Base-by-base conservation (phyloP, 768 basidiomycete species). In the Tephrocybe sp. region DNA sequence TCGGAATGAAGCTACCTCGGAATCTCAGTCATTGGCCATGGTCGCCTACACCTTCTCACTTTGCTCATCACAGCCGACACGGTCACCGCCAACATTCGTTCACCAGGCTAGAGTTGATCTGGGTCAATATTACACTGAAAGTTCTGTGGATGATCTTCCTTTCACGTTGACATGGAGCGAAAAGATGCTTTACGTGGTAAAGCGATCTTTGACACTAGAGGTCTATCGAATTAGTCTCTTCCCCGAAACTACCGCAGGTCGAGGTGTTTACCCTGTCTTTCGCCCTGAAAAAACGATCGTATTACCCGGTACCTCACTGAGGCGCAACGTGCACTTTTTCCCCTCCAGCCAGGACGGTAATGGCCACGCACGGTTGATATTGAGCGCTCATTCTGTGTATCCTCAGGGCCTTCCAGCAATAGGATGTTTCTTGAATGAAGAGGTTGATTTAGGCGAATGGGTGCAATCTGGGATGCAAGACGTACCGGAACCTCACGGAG, bases 341-440 rank as follows among this genome's bases (percentile, higher is more conserved):
- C 43, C 43, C 10, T 10, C 30, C 12, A 33, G 26, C 31, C 20
- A 44, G 31, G 30, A 44, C 1, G 43, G 17, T 23, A 41, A 41
- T 22, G 20, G 5, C n/a, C 3, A 30, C 16, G 43, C 43, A 6
- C 2, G 43, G 31, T 10, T 44, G 30, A 44, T 44, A 44, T 32
- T 44, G 30, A 32, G 30, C 31, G 12, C 43, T 23, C 43, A 44
- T 32, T 44, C 43, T 3, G 30, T 31, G 16, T 44, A 44, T 19
- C 43, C 43, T 44, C 14, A 30, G 7, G 5, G 17, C 10, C 16
- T 32, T 44, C 43, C 43, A 14, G 9, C 30, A 5, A 44, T 44
- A 44, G 43, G 43, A n/a, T 44, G 43, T 44, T 44, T 44, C 43
- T 16, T 44, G 31, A 44, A 32, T 19, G 43, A 44, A 44, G 43